Conservation (phyloP, 768 basidiomycete genomes). For the Tricholomella constricta region DNA sequence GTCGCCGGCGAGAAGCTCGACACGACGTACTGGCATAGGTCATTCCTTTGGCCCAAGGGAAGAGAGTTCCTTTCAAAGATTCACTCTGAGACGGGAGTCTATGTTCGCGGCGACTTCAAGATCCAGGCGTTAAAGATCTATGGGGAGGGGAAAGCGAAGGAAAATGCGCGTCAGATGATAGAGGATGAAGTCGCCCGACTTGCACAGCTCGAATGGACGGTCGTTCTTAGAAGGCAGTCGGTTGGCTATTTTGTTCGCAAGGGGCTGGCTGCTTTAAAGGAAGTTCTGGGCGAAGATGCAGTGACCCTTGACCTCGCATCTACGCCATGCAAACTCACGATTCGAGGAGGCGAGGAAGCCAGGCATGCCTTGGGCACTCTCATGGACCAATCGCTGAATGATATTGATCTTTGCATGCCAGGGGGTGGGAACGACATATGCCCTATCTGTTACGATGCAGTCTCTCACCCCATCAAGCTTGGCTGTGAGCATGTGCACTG, state of each 20-base stretch:
- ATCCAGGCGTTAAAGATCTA: constrained; percentile 46
- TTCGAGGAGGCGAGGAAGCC: constrained; percentile 61
- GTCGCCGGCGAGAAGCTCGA: constrained; percentile 51
- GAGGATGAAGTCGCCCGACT: constrained; percentile 49
- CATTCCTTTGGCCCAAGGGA: constrained; percentile 31
- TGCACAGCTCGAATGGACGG: constrained; percentile 41
- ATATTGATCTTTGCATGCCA: background rate
- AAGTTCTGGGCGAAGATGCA: constrained; percentile 55
- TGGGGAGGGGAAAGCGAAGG: constrained; percentile 40
- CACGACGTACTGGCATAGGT: constrained; percentile 50
- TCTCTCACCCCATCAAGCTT: constrained; percentile 42
- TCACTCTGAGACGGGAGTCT: constrained; percentile 38
- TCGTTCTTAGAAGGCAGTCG: constrained; percentile 38
- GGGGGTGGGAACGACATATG: constrained; percentile 32
- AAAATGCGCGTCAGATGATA: constrained; percentile 46
- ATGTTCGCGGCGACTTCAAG: constrained; percentile 49
- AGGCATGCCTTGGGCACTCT: constrained; percentile 46
- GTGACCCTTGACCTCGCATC: constrained; percentile 45
- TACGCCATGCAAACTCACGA: constrained; percentile 40
- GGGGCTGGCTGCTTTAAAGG: constrained; percentile 52
- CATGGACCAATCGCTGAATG: constrained; percentile 41
- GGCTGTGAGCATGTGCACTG: constrained; percentile 55
- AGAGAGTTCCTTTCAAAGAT: constrained; percentile 38
- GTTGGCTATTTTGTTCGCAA: constrained; percentile 53
- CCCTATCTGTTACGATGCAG: constrained; percentile 55